Conservation (phyloP, 139 green algal species). For the Trebouxia sp. region DNA sequence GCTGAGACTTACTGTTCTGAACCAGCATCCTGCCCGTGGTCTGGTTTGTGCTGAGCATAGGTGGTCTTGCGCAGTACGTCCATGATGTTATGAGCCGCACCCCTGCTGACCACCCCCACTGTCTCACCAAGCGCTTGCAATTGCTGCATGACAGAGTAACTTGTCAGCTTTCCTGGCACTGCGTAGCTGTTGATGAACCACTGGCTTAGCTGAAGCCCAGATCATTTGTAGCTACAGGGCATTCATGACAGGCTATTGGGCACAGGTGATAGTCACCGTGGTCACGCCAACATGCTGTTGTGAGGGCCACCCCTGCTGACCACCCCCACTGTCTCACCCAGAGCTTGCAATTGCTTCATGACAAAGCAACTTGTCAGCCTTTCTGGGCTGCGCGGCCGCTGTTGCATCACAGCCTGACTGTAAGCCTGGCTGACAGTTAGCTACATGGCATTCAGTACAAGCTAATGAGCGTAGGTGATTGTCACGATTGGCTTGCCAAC, state of each 20-base stretch:
- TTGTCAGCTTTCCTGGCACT: too few species aligned
- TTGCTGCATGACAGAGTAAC: constrained; percentile 11
- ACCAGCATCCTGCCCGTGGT: neutral
- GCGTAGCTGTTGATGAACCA: neutral
- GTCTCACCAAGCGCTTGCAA: constrained; percentile 49
- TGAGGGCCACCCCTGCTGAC: constrained; percentile 37
- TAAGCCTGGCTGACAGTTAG: neutral
- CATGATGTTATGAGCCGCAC: constrained; percentile 30
- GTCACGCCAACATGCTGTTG: neutral
- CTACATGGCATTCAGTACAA: neutral
- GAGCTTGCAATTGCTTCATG: constrained; percentile 36
- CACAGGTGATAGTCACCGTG: neutral
- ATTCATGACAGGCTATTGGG: neutral
- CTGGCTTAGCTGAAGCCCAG: neutral
- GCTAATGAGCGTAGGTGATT: neutral
- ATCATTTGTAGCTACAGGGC: neutral
- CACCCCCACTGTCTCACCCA: constrained; percentile 52
- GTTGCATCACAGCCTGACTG: neutral
- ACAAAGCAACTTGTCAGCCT: too few species aligned
- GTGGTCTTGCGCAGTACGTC: constrained; percentile 21
- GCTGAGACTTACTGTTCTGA: constrained; percentile 4
- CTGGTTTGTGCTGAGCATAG: constrained; percentile 11
- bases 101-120: constrained; percentile 47
- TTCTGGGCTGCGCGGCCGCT: neutral
- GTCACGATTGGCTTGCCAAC: neutral